Conservation (phyloP, 2,329 filamentous ascomycete species). For the Trichoderma cornu-damae region DNA sequence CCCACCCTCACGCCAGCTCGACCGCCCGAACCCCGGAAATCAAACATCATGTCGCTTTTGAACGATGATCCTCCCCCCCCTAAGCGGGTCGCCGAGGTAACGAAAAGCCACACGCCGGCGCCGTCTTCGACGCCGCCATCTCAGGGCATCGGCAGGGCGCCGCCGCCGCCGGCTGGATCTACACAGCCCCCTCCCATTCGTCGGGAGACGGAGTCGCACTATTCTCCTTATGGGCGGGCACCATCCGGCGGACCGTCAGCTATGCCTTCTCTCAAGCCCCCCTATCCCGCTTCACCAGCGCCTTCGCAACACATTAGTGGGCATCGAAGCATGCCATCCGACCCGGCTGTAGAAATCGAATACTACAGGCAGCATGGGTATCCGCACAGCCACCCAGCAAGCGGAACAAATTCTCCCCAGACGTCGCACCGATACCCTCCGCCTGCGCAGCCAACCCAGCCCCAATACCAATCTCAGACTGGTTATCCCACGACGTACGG, state of each 20-base stretch:
- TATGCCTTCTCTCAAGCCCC: constrained; percentile 53
- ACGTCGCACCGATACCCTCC: constrained; percentile 43
- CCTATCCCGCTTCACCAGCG: constrained; percentile 45
- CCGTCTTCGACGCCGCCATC: constrained; percentile 49
- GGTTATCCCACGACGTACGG: constrained; percentile 42
- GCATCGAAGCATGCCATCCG: constrained; percentile 39
- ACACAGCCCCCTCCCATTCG: constrained; percentile 41
- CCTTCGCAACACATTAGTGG: constrained; percentile 44
- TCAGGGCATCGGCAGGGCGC: constrained; percentile 39
- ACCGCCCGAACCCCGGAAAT: constrained; percentile 51
- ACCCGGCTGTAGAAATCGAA: constrained; percentile 40
- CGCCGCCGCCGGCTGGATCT: constrained; percentile 37
- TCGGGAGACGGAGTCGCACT: constrained; percentile 47
- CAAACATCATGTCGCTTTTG: constrained; percentile 58
- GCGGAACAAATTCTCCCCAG: constrained; percentile 44
- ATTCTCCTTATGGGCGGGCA: constrained; percentile 41
- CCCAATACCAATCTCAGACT: constrained; percentile 41
- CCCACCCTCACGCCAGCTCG: constrained; percentile 35
- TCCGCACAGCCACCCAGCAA: constrained; percentile 33
- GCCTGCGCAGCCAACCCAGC: constrained; percentile 35
- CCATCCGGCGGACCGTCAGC: constrained; percentile 36
- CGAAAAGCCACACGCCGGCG: constrained; percentile 31
- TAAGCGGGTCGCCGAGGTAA: constrained; percentile 50
- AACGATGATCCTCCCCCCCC: constrained; percentile 53
- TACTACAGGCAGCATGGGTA: constrained; percentile 43